Evolutionary conservation across 106 monocot species (phyloP).

Genomic region (Agapanthus africanus): DNA sequence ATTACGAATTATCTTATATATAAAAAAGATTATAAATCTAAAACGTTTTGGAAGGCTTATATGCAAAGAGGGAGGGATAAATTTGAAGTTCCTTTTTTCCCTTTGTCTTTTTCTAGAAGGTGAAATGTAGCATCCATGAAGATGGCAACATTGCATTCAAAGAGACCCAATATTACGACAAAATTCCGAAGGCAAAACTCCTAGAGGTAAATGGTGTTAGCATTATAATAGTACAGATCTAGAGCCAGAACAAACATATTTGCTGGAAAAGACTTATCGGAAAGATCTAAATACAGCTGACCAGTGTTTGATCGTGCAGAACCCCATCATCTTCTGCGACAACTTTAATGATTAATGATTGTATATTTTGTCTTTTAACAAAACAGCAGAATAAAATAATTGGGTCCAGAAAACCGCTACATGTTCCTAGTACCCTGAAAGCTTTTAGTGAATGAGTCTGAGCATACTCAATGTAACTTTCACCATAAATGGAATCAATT

Average conservation of each 20-base stretch:
- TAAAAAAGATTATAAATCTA: background rate
- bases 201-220: too few species aligned
- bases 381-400: background rate
- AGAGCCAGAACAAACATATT: background rate
- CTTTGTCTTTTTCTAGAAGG: too few species aligned
- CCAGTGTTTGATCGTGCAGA: background rate
- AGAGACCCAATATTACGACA: too few species aligned
- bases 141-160: too few species aligned
- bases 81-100: too few species aligned
- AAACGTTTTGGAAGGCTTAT: background rate
- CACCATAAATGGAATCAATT: background rate
- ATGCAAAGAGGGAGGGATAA: too few species aligned
- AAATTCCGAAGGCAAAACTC: too few species aligned
- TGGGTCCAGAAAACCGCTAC: background rate
- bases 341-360: background rate
- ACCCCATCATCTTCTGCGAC: background rate
- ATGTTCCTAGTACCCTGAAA: background rate
- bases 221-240: background rate
- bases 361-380: background rate
- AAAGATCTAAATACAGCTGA: background rate
- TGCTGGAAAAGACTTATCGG: background rate
- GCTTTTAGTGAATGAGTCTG: background rate
- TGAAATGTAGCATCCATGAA: too few species aligned
- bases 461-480: slow-evolving; percentile 3
- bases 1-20: too few species aligned